phyloP scores from a whole-genome alignment of 2,329 filamentous ascomycete genomes.

The Verticillium longisporum region DNA sequence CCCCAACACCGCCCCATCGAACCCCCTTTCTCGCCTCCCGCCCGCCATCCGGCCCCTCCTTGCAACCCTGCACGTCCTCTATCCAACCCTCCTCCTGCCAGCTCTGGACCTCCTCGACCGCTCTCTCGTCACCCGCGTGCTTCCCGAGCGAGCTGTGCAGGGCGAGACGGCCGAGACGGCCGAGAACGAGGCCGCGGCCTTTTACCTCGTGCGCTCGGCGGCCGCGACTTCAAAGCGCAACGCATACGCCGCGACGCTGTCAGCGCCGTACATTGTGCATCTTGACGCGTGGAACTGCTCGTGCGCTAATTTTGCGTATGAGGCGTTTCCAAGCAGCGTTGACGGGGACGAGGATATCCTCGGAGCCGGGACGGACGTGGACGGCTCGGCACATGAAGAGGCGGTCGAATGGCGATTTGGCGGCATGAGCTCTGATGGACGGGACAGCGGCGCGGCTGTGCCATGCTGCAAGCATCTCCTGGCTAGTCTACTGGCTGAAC shows the following conservation, averaged over 20 bases:
- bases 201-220: slow-evolving; percentile 62
- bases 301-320: slow-evolving; percentile 77
- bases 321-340: slow-evolving; percentile 48
- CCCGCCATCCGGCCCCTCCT: slow-evolving; percentile 47
- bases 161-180: neutral
- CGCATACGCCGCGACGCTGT: slow-evolving; percentile 18
- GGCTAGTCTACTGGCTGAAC: slow-evolving; percentile 69
- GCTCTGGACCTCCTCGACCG: slow-evolving; percentile 85
- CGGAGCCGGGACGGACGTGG: slow-evolving; percentile 8
- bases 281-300: slow-evolving; percentile 79
- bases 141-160: slow-evolving; percentile 12
- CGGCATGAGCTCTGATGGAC: slow-evolving; percentile 35
- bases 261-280: slow-evolving; percentile 59
- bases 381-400: slow-evolving; percentile 2
- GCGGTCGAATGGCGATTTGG: slow-evolving; percentile 35
- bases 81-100: slow-evolving; percentile 73
- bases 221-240: slow-evolving; percentile 18
- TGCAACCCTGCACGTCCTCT: slow-evolving; percentile 78
- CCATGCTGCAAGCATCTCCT: slow-evolving; percentile 84
- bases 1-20: slow-evolving; percentile 12
- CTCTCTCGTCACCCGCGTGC: slow-evolving; percentile 55
- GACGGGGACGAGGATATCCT: slow-evolving; percentile 4
- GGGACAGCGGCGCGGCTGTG: slow-evolving; percentile 23
- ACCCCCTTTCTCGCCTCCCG: slow-evolving; percentile 21
- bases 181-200: slow-evolving; percentile 11